Base-by-base conservation (phyloP, 2,329 filamentous ascomycete genomes). In the Aphanoascus verrucosus region DNA sequence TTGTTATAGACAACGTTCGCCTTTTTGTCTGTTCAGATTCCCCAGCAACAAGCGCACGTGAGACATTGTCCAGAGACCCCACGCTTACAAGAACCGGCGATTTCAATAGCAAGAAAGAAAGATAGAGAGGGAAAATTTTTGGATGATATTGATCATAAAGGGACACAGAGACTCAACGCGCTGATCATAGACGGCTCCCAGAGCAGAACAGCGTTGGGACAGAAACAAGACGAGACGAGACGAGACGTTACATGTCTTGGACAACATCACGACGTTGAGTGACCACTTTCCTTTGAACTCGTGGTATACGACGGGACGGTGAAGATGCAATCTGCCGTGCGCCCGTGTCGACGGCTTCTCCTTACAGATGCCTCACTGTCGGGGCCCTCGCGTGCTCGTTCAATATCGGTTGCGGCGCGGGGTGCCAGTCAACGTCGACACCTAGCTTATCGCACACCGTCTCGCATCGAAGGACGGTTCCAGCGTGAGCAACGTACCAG, bases 301-400 rank as follows among this genome's bases (percentile, higher is more conserved):
- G 34, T 17, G 14, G 8, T 9, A 17, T 41, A 31, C 17, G 12
- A 8, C 23, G 20, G 31, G 14, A 5, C 19, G 17, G 11, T 31
- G 15, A 51, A 34, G 35, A 53, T 53, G 42, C 50, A 34, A 14
- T 19, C 50, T 42, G 32, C 42, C 7, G 43, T 53, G 14, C 42
- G 50, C 7, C 42, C 42, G 8, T 53, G 20, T 40, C 42, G 41
- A 20, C 40, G 32, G 23, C 15, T 40, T 11, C 35, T 46, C 50
- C 35, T 46, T 42, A 20, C 19, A 2, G 32, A 40, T 20, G 20
- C 34, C 12, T n/a, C 50, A 15, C 43, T 37, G 12, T 41, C 50
- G 1, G 43, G 15, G 7, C 28, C 38, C 8, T 35, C 28, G 15
- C 31, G 40, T 34, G 28, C 23, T 15, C 38, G 38, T 34, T 44